Percentiles rank a stretch among this genome's conserved stretches.
These are phyloP conservation scores for Cyclaneusma minus DNA, from an alignment of 2,329 filamentous ascomycete genomes.

Conservation along the genomic window DNA sequence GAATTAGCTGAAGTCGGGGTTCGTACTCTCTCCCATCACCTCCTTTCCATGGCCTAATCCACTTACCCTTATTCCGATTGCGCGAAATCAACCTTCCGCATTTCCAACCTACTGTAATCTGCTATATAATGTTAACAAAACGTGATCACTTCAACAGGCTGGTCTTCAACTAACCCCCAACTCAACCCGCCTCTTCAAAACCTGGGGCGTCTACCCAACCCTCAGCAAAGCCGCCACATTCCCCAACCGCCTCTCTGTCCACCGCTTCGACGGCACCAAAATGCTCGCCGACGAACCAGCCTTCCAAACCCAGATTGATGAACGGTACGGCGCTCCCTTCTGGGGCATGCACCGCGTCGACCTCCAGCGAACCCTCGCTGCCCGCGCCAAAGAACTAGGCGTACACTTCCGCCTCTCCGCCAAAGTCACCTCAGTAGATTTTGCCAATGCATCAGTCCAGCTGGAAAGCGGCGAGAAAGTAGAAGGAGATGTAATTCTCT, in stretches of 20 bases:
- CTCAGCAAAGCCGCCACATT: constrained; percentile 5
- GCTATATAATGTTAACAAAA: too few relatives aligned
- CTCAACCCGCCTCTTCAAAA: not conserved
- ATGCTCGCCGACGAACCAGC: constrained; percentile 1
- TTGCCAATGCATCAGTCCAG: constrained; percentile 8
- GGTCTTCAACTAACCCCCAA: constrained; percentile 1
- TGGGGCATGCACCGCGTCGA: constrained; percentile 28
- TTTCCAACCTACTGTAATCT: too few relatives aligned
- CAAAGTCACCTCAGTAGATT: constrained; percentile 10
- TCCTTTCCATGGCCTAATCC: not conserved
- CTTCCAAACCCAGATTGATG: too few relatives aligned
- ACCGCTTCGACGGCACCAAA: constrained; percentile 31
- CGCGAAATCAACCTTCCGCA: too few relatives aligned
- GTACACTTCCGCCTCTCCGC: constrained; percentile 21
- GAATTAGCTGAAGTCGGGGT: constrained; percentile 23
- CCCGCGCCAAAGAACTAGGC: constrained; percentile 19
- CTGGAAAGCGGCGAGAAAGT: constrained; percentile 16
- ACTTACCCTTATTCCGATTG: too few relatives aligned
- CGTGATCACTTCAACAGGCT: too few relatives aligned
- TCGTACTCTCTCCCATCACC: constrained; percentile 3
- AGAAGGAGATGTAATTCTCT: constrained; percentile 40
- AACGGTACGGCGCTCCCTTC: too few relatives aligned
- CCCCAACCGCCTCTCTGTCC: constrained; percentile 32
- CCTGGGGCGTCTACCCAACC: not conserved
- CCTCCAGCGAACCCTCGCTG: constrained; percentile 24